Evolutionary conservation across 2,329 filamentous ascomycete species (phyloP), one percentile per base, ranked within the genome.

Genomic region (Fusarium pseudonygamai): DNA sequence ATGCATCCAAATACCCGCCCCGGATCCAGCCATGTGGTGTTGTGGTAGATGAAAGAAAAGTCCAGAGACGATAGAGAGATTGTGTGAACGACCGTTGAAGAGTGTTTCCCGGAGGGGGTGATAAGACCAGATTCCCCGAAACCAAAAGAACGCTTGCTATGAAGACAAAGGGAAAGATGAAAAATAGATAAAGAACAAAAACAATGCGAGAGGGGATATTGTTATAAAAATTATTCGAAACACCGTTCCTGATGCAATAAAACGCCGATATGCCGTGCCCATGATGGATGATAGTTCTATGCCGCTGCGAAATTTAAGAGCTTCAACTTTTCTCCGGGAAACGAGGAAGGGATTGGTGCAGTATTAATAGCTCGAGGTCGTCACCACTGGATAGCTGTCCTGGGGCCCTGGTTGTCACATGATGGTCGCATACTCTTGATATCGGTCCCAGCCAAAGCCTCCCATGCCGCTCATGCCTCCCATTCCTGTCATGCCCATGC

Each of bases 371-470:
- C 83, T 83, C 76, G 84, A 83, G 78, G 84, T 85, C 74, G 85
- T 87, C 77, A 84, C 84, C 80, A 83, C 83, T 77, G 85, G 84
- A 79, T 84, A 84, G 79, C 82, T 82, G 78, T 85, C 82, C 79
- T 81, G 82, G 73, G 84, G 80, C 81, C 83, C 79, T 90, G 87
- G 84, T 90, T 89, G 87, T 93, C 93, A 98, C 87, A 97, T 97
- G 75, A 92, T 95, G 72, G 93, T 92, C 76, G 93, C 89, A 82
- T 95, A 97, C 82, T 96, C 93, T 80, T 93, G 93, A 81, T 93
- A 94, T 77, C 93, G 88, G 82, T 93, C 94, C 93, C 94, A 97
- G 77, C 93, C 93, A 81, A 97, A 97, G 74, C 91, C 78, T 18
- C 89, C 89, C 88, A 90, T 90, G 72, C 91, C 77, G 30, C 77